A percentile compares a stretch with the other conserved stretches of the same genome.
These are phyloP conservation scores for Hyaloperonospora brassicae DNA, from an alignment of 352 stramenopile species.

Conservation along the genomic window DNA sequence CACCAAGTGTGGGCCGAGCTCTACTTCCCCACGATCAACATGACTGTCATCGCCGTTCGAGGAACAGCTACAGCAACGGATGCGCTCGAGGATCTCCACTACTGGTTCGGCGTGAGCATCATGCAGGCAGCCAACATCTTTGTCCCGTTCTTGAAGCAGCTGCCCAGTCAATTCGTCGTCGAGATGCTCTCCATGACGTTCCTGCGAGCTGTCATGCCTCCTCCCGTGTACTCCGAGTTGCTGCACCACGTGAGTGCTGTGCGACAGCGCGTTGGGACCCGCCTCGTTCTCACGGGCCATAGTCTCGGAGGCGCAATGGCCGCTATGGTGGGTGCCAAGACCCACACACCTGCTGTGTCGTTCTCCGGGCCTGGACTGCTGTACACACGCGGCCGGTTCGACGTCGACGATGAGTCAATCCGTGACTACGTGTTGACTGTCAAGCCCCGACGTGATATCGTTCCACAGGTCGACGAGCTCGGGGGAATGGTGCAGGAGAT, in stretches of 20 bases:
- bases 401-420: constrained; percentile 58
- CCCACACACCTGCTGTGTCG: constrained; percentile 60
- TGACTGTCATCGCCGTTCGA: constrained; percentile 78
- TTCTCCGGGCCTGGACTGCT: constrained; percentile 68
- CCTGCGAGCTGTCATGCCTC: constrained; percentile 59
- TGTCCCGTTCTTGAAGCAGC: constrained; percentile 79
- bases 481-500: constrained; percentile 84
- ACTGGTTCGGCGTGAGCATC: constrained; percentile 81
- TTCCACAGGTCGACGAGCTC: constrained; percentile 66
- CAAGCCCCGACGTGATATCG: constrained; percentile 71
- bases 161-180: constrained; percentile 70
- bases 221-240: constrained; percentile 68
- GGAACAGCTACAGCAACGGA: constrained; percentile 77
- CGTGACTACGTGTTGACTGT: constrained; percentile 76
- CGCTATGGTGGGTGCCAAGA: constrained; percentile 67
- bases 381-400: constrained; percentile 68
- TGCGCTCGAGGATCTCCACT: constrained; percentile 81
- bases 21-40: constrained; percentile 76
- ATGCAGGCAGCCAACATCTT: constrained; percentile 85
- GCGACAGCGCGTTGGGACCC: constrained; percentile 55
- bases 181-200: constrained; percentile 77
- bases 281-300: constrained; percentile 74
- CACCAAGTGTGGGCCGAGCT: constrained; percentile 83
- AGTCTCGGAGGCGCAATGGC: constrained; percentile 70
- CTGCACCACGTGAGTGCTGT: constrained; percentile 51